These are phyloP conservation scores for Dryas integrifolia DNA, from an alignment of 331 rosid species.

Conservation along the genomic window DNA sequence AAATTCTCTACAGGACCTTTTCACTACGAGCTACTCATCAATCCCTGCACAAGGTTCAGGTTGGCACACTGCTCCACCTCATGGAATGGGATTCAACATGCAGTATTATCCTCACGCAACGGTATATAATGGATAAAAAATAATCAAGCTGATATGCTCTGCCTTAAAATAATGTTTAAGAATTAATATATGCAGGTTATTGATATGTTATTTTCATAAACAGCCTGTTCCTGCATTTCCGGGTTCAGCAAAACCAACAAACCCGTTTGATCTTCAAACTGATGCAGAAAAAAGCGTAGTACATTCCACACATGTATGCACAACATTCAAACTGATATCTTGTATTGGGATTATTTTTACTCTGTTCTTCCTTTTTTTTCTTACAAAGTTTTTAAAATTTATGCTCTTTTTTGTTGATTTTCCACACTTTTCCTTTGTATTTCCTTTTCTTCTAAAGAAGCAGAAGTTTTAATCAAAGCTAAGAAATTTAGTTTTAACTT, in stretches of 20 bases:
- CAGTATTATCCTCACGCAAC: conserved; percentile 50
- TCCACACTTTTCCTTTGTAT: neutral
- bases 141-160: conserved; percentile 5
- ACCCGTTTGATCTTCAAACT: conserved; percentile 55
- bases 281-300: conserved; percentile 36
- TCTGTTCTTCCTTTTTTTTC: neutral
- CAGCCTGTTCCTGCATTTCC: conserved; percentile 54
- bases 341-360: neutral
- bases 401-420: neutral
- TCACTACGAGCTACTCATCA: conserved; percentile 45
- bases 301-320: conserved; percentile 45
- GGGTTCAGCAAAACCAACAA: conserved; percentile 34
- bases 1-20: conserved; percentile 66
- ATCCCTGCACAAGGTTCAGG: conserved; percentile 43
- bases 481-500: neutral
- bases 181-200: neutral
- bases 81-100: conserved; percentile 51
- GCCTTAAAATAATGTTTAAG: neutral
- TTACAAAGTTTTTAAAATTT: neutral
- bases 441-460: neutral
- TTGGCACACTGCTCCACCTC: conserved; percentile 56
- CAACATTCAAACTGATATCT: conserved; percentile 19
- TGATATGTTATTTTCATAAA: conserved; percentile 29
- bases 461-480: neutral
- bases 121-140: conserved; percentile 33